Percentiles rank a stretch among this genome's conserved stretches.
phyloP scores from a whole-genome alignment of 148 eudicot species.

The Drosera capensis region DNA sequence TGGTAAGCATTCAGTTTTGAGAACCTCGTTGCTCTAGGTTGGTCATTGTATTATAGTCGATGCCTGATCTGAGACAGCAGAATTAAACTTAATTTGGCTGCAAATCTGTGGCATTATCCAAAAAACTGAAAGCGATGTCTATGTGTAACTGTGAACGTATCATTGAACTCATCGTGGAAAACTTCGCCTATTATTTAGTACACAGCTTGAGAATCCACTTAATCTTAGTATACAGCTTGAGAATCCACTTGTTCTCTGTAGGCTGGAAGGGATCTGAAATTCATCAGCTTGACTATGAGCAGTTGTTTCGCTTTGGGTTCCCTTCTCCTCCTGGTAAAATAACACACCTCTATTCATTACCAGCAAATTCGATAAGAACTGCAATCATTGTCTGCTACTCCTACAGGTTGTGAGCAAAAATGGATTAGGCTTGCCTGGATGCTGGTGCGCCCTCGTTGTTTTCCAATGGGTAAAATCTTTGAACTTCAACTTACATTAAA shows the following conservation, averaged over 20 bases:
- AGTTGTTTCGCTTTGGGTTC: conserved; percentile 52
- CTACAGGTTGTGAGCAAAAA: conserved; percentile 35
- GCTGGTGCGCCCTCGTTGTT: conserved; percentile 64
- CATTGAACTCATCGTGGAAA: too few relatives aligned
- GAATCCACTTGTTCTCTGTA: conserved; percentile 13
- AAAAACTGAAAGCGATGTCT: too few relatives aligned
- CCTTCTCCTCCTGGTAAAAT: conserved; percentile 50
- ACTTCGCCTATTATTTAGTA: too few relatives aligned
- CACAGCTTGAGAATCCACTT: too few relatives aligned
- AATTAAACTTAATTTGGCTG: background rate
- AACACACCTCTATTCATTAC: conserved; percentile 5
- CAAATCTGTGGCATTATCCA: too few relatives aligned
- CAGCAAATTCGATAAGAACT: background rate
- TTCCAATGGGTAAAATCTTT: conserved; percentile 49
- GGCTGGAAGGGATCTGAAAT: conserved; percentile 84
- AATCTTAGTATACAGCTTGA: background rate
- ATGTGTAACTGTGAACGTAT: too few relatives aligned
- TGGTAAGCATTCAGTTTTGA: conserved; percentile 40
- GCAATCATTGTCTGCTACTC: background rate
- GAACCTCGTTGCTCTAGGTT: background rate
- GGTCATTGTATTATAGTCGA: background rate
- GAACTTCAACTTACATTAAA: background rate
- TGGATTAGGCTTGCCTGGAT: conserved; percentile 48
- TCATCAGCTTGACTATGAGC: conserved; percentile 62
- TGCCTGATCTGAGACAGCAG: background rate